Base-by-base conservation (phyloP, 306 rosid genomes). In the Delonix regia region DNA sequence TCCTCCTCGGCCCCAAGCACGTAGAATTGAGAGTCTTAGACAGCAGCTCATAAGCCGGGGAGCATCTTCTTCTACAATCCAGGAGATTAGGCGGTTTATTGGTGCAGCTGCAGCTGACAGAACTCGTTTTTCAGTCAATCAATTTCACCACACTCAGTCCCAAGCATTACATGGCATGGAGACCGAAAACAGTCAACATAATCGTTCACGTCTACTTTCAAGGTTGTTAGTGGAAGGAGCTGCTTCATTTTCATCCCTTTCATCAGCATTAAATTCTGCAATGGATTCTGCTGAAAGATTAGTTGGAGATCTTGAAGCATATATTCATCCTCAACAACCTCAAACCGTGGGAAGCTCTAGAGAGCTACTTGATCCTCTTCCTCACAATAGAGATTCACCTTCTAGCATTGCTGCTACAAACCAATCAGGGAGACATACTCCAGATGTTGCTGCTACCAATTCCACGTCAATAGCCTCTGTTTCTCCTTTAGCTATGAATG, bases 1-100 rank as follows among this genome's bases (percentile, higher is more conserved):
- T 64, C 98, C 98, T 76, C 80, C 83, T 79, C 87, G 93, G 73
- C 97, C 97, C 7, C 79, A 4, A 69, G 92, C 98, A 5, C 82
- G 5, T 4, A 86, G 97, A 81, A 62, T 88, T 55, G 93, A 89
- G 77, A 80, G 94, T 78, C 39, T 64, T 19, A 85, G 94, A 86
- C 97, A 88, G 78, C 86, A 67, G 27, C 71, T 71, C 30, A 63
- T 78, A 33, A 79, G 69, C 70, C 83, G 69, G 34, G 78, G 87
- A 30, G 81, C 86, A 78, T 68, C 89, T 22, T 64, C 89, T 34
- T 75, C 93, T 71, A 28, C 82, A 16, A 78, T 87, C 36, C 94
- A 80, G 65, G 90, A 84, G 33, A 77, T 90, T 84, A 87, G 76
- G 87, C 89, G 80, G 69, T 34, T 85, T 27, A 69, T 84, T 78